These are phyloP conservation scores for Calonectria pauciramosa DNA, from an alignment of 2,329 filamentous ascomycete genomes.

Conservation along the genomic window DNA sequence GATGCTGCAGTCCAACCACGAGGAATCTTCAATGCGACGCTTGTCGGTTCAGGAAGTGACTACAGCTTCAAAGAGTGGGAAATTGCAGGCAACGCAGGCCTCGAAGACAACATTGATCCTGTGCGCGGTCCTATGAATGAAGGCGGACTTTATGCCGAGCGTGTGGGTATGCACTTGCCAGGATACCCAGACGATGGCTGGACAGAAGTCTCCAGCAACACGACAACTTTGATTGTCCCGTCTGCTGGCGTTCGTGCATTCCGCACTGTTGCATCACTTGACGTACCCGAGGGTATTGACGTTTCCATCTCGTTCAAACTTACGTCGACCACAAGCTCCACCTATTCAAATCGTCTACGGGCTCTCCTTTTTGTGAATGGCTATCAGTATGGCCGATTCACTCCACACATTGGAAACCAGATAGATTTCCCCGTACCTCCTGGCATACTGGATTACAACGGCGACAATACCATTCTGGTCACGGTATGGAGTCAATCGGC, in stretches of 20 bases:
- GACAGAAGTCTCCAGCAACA: conserved; percentile 46
- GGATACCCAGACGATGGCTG: conserved; percentile 65
- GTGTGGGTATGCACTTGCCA: conserved; percentile 71
- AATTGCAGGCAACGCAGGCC: conserved; percentile 68
- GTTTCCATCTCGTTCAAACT: conserved; percentile 70
- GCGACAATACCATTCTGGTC: conserved; percentile 69
- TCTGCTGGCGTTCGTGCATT: conserved; percentile 69
- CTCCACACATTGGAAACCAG: conserved; percentile 73
- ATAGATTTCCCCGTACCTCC: conserved; percentile 71
- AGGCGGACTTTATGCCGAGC: conserved; percentile 70
- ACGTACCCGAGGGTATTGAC: conserved; percentile 65
- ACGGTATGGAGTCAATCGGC: conserved; percentile 72
- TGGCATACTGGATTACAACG: conserved; percentile 69
- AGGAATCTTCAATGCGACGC: conserved; percentile 66
- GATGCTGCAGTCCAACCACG: conserved; percentile 61
- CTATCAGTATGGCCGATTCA: conserved; percentile 73
- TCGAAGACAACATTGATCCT: conserved; percentile 66
- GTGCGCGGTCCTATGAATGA: conserved; percentile 69
- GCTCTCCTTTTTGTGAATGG: conserved; percentile 74
- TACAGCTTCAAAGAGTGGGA: conserved; percentile 67
- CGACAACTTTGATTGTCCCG: conserved; percentile 56
- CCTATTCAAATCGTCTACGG: conserved; percentile 56
- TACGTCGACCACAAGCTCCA: conserved; percentile 54
- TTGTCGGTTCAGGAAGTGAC: conserved; percentile 52
- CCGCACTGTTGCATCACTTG: conserved; percentile 64